These are phyloP conservation scores for Camellia oleifera DNA, from an alignment of 179 eudicot genomes.

Conservation along the genomic window DNA sequence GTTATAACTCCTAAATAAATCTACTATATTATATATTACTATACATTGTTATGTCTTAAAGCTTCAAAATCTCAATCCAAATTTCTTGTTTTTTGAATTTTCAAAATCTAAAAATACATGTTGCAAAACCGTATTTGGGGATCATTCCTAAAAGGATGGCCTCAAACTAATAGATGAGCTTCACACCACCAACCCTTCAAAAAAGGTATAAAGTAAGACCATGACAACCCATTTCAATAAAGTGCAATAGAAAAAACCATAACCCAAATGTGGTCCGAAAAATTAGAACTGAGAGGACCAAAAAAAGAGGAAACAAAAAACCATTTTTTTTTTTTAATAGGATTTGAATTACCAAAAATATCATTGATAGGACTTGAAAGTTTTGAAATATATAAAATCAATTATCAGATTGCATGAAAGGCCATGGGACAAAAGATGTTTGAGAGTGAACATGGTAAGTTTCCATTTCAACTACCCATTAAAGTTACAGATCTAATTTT, in stretches of 20 bases:
- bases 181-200: background rate
- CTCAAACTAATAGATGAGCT: background rate
- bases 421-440: background rate
- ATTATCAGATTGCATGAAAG: background rate
- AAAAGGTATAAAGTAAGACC: background rate
- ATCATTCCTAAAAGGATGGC: too few species aligned
- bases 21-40: background rate
- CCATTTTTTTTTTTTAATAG: too few species aligned
- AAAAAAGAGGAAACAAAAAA: too few species aligned
- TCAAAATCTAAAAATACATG: too few species aligned
- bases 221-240: background rate
- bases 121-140: too few species aligned
- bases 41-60: too few species aligned
- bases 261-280: background rate
- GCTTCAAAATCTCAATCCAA: too few species aligned
- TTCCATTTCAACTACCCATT: background rate
- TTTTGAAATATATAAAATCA: background rate
- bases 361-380: background rate
- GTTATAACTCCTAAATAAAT: background rate
- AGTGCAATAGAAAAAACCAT: background rate
- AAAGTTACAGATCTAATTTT: conserved; percentile 3
- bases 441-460: background rate
- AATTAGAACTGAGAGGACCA: background rate
- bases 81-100: too few species aligned
- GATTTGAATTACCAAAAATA: too few species aligned